Conservation (phyloP, 495 filamentous ascomycete genomes). For the Xylaria venustula region DNA sequence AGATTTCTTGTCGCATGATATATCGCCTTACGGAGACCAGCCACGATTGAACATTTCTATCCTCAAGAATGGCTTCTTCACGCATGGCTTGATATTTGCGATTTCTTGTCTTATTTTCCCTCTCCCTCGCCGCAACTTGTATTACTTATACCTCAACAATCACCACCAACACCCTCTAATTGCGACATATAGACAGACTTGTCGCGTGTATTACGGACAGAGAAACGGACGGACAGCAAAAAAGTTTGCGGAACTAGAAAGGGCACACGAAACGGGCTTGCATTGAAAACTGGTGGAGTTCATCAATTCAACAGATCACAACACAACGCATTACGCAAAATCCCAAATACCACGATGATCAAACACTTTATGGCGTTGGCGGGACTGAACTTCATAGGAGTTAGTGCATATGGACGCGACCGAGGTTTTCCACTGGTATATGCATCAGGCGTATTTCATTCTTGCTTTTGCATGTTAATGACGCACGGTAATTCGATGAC, state of each 20-base stretch:
- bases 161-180: no score
- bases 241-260: neutral
- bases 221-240: no score
- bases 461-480: no score
- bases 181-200: neutral
- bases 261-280: neutral
- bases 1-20: neutral
- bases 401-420: neutral
- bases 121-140: neutral
- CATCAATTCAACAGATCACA: neutral
- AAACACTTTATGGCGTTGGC: neutral
- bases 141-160: neutral
- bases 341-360: neutral
- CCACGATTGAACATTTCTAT: neutral
- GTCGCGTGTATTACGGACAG: constrained; percentile 1
- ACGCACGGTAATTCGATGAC: neutral
- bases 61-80: neutral
- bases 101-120: neutral
- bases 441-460: no score
- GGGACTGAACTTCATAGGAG: neutral
- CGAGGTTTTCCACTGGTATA: neutral
- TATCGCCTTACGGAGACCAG: neutral
- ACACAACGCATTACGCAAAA: no score
- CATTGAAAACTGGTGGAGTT: neutral
- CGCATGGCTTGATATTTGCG: no score